Evolutionary conservation across 805 yeast genomes (phyloP).

Genomic region (Candida quercuum): DNA sequence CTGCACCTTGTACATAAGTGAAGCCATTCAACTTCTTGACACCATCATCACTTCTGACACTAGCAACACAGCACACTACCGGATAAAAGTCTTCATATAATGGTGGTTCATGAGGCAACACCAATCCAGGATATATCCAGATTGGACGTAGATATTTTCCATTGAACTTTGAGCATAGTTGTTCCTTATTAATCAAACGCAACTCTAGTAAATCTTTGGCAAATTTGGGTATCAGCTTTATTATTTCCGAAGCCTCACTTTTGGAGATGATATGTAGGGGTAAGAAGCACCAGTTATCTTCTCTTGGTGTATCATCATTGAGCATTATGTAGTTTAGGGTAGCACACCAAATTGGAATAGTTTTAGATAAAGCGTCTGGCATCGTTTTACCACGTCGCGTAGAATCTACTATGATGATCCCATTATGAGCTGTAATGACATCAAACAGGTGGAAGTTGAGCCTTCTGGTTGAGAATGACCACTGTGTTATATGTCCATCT

Average conservation of each 20-base stretch:
- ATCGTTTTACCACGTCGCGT: slow-evolving; percentile 79
- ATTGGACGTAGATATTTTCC: slow-evolving; percentile 55
- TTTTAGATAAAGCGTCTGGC: slow-evolving; percentile 85
- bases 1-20: slow-evolving; percentile 85
- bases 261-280: slow-evolving; percentile 51
- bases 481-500: slow-evolving; percentile 81
- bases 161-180: slow-evolving; percentile 27
- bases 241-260: slow-evolving; percentile 53
- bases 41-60: slow-evolving; percentile 58
- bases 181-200: slow-evolving; percentile 32
- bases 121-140: slow-evolving; percentile 60
- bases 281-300: slow-evolving; percentile 34
- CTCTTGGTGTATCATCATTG: slow-evolving; percentile 21
- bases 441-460: slow-evolving; percentile 68
- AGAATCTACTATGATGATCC: slow-evolving; percentile 69
- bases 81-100: slow-evolving; percentile 31
- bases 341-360: slow-evolving; percentile 90
- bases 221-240: slow-evolving; percentile 40
- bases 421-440: slow-evolving; percentile 34
- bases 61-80: slow-evolving; percentile 53
- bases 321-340: slow-evolving; percentile 56
- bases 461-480: slow-evolving; percentile 73
- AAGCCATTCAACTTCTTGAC: slow-evolving; percentile 39
- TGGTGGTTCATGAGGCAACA: slow-evolving; percentile 30
- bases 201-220: slow-evolving; percentile 37